phyloP scores from a whole-genome alignment of 176 grass and related monocot species.

The Aegilops umbellulata region DNA sequence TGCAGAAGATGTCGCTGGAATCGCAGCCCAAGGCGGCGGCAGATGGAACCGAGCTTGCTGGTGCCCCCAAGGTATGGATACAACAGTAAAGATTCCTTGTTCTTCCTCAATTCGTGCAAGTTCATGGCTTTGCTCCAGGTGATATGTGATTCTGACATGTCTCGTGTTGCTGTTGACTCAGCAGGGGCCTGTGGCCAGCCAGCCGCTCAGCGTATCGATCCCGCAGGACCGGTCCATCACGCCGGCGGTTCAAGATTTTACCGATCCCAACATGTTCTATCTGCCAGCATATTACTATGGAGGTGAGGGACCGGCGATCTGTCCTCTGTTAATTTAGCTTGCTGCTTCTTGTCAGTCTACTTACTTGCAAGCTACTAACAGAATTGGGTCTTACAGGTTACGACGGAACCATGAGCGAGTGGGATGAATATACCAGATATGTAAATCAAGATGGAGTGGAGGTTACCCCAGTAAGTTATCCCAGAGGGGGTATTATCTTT shows the following conservation, averaged over 20 bases:
- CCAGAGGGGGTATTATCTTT: neutral
- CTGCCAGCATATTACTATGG: constrained; percentile 74
- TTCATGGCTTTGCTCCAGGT: constrained; percentile 17
- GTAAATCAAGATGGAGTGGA: constrained; percentile 77
- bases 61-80: constrained; percentile 40
- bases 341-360: neutral
- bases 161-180: neutral
- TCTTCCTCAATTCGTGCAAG: constrained; percentile 5
- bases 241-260: constrained; percentile 78
- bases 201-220: constrained; percentile 52
- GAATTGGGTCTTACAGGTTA: constrained; percentile 57
- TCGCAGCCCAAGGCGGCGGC: constrained; percentile 41
- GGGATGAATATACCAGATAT: constrained; percentile 85
- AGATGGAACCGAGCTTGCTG: constrained; percentile 32
- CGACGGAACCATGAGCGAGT: constrained; percentile 72
- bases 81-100: neutral
- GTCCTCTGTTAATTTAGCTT: neutral
- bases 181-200: constrained; percentile 46
- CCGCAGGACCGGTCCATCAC: constrained; percentile 66
- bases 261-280: constrained; percentile 75
- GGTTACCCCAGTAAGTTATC: constrained; percentile 60
- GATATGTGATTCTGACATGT: constrained; percentile 3
- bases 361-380: neutral
- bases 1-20: constrained; percentile 81
- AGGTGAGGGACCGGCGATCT: constrained; percentile 36